These are phyloP conservation scores for Begonia masoniana DNA, from an alignment of 306 rosid species.

Conservation along the genomic window DNA sequence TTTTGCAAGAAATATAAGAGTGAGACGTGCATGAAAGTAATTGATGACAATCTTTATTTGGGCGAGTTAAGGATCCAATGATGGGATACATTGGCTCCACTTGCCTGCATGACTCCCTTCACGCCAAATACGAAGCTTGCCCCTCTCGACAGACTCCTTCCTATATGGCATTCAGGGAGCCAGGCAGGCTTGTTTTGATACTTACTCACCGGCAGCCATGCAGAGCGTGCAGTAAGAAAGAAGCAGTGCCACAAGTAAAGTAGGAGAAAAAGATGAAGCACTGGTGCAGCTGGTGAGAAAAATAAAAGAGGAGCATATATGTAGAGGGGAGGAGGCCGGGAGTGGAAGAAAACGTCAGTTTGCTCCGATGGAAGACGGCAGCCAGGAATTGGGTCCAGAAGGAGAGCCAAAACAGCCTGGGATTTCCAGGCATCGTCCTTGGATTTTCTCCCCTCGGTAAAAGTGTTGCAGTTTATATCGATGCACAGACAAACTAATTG, in stretches of 20 bases:
- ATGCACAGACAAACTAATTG: no score
- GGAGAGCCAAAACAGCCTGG: conserved; percentile 46
- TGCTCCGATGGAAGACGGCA: conserved; percentile 31
- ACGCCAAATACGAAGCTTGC: conserved; percentile 53
- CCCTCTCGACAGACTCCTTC: conserved; percentile 23
- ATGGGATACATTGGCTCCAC: no score
- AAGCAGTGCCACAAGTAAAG: no score
- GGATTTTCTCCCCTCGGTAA: no score
- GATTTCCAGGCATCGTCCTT: conserved; percentile 37
- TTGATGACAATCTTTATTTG: background rate
- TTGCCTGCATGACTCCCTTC: conserved; percentile 56
- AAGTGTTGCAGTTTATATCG: no score
- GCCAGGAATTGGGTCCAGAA: conserved; percentile 11
- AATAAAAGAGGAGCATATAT: no score
- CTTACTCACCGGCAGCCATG: background rate
- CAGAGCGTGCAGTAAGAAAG: no score
- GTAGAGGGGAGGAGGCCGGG: no score
- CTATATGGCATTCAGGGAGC: conserved; percentile 90
- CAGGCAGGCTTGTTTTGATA: conserved; percentile 34
- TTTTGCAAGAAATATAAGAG: no score
- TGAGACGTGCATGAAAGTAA: no score
- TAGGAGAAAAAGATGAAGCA: no score
- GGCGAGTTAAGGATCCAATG: background rate
- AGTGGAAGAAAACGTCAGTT: conserved; percentile 10
- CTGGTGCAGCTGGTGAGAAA: no score